These are phyloP conservation scores for Panicum virgatum DNA, from an alignment of 202 grass and related monocot genomes.

Conservation along the genomic window DNA sequence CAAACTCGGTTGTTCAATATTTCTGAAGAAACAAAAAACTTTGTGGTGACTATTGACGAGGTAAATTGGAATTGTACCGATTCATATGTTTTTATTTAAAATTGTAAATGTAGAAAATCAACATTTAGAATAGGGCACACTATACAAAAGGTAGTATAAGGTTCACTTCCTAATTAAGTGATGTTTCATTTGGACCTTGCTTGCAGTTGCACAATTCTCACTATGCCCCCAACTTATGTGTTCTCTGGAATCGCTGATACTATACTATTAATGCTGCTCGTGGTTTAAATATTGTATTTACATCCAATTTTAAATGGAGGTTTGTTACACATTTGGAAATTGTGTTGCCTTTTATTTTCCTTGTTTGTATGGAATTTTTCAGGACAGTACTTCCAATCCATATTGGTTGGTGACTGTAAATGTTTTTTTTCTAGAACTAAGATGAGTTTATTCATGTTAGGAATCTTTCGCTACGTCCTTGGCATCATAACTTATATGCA, in stretches of 20 bases:
- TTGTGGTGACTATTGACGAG: slow-evolving; percentile 52
- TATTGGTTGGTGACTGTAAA: not conserved
- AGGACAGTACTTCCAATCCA: not conserved
- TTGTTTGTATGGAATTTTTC: not conserved
- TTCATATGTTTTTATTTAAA: not conserved
- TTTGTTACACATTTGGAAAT: not conserved
- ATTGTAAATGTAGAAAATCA: not conserved
- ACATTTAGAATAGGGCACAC: no score
- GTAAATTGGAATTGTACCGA: slow-evolving; percentile 16
- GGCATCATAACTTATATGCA: not conserved
- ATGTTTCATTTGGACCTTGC: not conserved
- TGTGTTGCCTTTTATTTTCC: not conserved
- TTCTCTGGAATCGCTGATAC: not conserved
- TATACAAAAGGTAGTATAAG: not conserved
- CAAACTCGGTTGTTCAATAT: slow-evolving; percentile 54
- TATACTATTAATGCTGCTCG: not conserved
- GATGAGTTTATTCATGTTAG: not conserved
- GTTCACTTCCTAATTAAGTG: not conserved
- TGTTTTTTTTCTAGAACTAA: not conserved
- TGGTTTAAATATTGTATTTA: not conserved
- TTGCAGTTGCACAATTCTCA: slow-evolving; percentile 6
- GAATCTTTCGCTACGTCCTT: not conserved
- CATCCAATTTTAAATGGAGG: not conserved
- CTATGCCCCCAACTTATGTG: not conserved
- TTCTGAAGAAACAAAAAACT: slow-evolving; percentile 60